Conservation (phyloP, 75 land plant genomes). For the Selaginella moellendorffii region DNA sequence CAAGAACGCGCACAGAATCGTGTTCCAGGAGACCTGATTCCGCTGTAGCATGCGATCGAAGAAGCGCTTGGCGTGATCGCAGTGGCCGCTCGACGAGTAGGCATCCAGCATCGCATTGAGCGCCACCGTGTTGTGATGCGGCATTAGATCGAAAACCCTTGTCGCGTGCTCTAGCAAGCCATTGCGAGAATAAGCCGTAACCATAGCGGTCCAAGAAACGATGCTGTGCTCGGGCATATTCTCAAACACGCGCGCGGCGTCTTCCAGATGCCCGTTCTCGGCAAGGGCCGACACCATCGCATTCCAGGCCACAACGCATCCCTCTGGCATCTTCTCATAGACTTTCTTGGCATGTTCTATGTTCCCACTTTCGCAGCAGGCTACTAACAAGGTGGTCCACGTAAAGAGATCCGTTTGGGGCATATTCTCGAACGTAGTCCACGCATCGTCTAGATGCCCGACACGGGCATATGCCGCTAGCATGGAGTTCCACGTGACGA, state of each 20-base stretch:
- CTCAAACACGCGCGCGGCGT: not conserved
- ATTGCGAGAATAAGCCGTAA: not conserved
- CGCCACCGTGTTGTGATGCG: not conserved
- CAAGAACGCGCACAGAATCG: not conserved
- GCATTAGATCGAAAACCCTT: not conserved
- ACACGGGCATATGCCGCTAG: not conserved
- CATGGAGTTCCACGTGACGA: not conserved
- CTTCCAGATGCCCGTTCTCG: not conserved
- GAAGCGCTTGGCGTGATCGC: not conserved
- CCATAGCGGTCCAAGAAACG: not conserved
- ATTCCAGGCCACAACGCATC: not conserved
- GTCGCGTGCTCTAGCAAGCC: not conserved
- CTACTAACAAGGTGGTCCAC: not conserved
- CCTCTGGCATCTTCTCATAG: not conserved
- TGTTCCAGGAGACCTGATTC: constrained; percentile 7
- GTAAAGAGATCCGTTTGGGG: not conserved
- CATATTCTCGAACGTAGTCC: not conserved
- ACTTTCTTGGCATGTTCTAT: not conserved
- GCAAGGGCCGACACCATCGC: not conserved
- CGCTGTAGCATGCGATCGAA: not conserved
- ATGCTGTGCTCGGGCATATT: constrained; percentile 5
- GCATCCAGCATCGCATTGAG: not conserved
- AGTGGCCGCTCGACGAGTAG: not conserved
- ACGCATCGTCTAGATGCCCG: not conserved
- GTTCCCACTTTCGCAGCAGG: not conserved